These are phyloP conservation scores for Aureobasidium sp. DNA, from an alignment of 2,329 filamentous ascomycete genomes.

Conservation along the genomic window DNA sequence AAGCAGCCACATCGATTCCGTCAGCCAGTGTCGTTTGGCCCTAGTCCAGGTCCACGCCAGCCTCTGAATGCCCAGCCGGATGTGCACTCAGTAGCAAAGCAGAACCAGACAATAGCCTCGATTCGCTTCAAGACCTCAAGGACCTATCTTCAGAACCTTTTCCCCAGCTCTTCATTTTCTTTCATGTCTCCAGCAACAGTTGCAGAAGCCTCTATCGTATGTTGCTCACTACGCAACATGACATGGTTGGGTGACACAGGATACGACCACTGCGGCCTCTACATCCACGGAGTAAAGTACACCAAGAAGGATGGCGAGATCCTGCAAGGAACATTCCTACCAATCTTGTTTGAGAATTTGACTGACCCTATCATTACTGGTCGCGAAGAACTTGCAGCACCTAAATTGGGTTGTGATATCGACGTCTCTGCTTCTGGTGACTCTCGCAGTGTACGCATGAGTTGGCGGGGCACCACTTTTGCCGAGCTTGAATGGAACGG, in stretches of 20 bases:
- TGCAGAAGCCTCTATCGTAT: conserved; percentile 33
- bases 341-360: conserved; percentile 50
- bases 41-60: conserved; percentile 35
- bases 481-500: conserved; percentile 27
- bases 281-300: conserved; percentile 55
- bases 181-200: conserved; percentile 34
- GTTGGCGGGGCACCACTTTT: conserved; percentile 33
- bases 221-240: conserved; percentile 40
- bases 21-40: conserved; percentile 38
- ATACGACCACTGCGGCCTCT: conserved; percentile 52
- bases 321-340: conserved; percentile 47
- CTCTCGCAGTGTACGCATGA: conserved; percentile 19
- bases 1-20: conserved; percentile 34
- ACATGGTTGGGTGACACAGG: conserved; percentile 54
- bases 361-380: conserved; percentile 53
- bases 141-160: conserved; percentile 36
- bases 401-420: conserved; percentile 37
- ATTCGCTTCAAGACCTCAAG: conserved; percentile 36
- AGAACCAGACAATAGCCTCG: conserved; percentile 29
- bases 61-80: conserved; percentile 17
- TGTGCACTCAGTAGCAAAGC: conserved; percentile 16
- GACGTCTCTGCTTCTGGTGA: conserved; percentile 19
- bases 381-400: conserved; percentile 54
- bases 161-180: conserved; percentile 31
- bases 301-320: conserved; percentile 41